phyloP scores from a whole-genome alignment of 225 moss, liverwort and hornwort species.

The Antitrichia curtipendula region DNA sequence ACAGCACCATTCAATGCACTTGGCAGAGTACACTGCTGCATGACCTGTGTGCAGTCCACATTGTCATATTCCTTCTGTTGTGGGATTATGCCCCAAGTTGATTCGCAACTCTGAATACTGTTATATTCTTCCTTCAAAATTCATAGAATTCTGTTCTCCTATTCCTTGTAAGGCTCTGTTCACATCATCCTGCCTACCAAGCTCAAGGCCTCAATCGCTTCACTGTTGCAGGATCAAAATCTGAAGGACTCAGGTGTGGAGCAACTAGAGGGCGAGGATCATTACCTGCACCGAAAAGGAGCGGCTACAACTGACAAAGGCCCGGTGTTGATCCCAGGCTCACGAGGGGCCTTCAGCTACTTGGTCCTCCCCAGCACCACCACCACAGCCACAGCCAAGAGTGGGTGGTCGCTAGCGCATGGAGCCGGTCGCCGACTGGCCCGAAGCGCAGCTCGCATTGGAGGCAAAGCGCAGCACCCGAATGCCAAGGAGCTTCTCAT shows the following conservation, averaged over 20 bases:
- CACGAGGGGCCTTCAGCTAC: conserved; percentile 66
- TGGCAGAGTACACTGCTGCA: neutral
- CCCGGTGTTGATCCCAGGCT: conserved; percentile 71
- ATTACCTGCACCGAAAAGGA: conserved; percentile 68
- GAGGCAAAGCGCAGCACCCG: conserved; percentile 54
- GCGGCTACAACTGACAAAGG: conserved; percentile 68
- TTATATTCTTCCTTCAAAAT: neutral
- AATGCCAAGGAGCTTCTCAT: conserved; percentile 36
- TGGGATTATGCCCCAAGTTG: neutral
- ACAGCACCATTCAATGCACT: neutral
- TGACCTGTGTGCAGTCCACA: neutral
- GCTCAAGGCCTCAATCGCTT: neutral
- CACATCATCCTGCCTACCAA: neutral
- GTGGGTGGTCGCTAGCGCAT: conserved; percentile 64
- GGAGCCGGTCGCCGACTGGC: conserved; percentile 60
- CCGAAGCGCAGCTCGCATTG: conserved; percentile 54
- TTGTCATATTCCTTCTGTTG: neutral
- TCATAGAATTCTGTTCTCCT: neutral
- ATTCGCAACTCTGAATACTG: neutral
- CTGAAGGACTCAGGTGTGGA: neutral
- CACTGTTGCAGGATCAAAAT: conserved; percentile 15
- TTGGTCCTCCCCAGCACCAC: conserved; percentile 34
- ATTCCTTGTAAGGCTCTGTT: neutral
- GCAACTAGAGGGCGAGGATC: neutral
- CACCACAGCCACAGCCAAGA: neutral